Conservation (phyloP, 306 rosid species). For the Prunus campanulata region DNA sequence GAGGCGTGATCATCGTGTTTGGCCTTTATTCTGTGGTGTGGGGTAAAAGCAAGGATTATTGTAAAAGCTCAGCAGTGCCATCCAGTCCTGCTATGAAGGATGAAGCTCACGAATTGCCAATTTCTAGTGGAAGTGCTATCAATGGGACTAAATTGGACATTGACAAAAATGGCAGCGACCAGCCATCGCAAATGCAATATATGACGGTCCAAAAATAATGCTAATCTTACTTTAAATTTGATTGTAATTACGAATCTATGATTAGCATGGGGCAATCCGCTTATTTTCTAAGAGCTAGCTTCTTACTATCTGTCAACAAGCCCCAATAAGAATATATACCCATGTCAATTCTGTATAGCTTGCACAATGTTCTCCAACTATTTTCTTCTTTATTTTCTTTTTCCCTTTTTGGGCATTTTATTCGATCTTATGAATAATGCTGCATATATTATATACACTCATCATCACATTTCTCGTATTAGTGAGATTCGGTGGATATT, state of each 20-base stretch:
- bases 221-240: neutral
- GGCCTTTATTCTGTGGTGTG: constrained; percentile 79
- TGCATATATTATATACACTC: no score
- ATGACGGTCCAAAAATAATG: constrained; percentile 10
- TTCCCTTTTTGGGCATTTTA: neutral
- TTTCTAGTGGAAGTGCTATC: neutral
- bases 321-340: neutral
- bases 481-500: neutral
- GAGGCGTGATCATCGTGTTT: constrained; percentile 57
- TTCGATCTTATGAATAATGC: neutral
- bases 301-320: neutral
- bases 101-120: constrained; percentile 16
- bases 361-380: neutral
- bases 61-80: constrained; percentile 9
- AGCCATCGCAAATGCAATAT: neutral
- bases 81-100: constrained; percentile 21
- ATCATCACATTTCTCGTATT: neutral
- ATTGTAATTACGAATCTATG: neutral
- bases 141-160: neutral
- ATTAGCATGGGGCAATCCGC: no score
- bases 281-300: no score
- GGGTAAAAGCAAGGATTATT: constrained; percentile 75
- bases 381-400: neutral
- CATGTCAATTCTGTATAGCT: neutral
- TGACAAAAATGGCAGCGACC: neutral